A percentile compares a stretch with the other conserved stretches of the same genome.
These are phyloP conservation scores for Cantharellus cinnabarinus DNA, from an alignment of 768 basidiomycete species.

Conservation along the genomic window DNA sequence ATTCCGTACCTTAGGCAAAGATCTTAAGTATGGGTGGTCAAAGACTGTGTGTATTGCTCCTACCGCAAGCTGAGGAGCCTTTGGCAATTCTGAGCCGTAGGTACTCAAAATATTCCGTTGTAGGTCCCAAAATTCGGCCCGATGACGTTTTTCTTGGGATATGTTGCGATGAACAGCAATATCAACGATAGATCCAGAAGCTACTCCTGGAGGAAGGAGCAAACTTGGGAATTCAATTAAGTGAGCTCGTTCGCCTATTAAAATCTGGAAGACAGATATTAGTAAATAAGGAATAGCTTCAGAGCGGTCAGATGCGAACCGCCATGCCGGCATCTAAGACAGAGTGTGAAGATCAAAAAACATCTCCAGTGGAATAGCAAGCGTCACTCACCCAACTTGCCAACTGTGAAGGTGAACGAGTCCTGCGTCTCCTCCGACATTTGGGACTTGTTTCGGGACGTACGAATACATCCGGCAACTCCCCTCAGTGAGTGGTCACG, in stretches of 20 bases:
- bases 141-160: constrained; percentile 62
- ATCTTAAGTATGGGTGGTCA: not conserved
- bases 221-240: constrained; percentile 96
- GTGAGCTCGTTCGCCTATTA: constrained; percentile 84
- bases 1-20: constrained; percentile 46
- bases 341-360: not conserved
- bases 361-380: not conserved
- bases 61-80: constrained; percentile 56
- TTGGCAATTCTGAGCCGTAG: constrained; percentile 49
- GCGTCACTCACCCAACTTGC: constrained; percentile 61
- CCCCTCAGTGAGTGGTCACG: too few species aligned
- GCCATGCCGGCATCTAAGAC: constrained; percentile 78
- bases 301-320: constrained; percentile 25
- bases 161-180: constrained; percentile 85
- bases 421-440: constrained; percentile 2
- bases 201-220: constrained; percentile 76
- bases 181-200: constrained; percentile 89
- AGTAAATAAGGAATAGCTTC: not conserved
- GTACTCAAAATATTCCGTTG: constrained; percentile 60
- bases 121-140: constrained; percentile 63
- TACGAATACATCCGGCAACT: too few species aligned
- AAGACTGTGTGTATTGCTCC: constrained; percentile 9
- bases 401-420: constrained; percentile 72
- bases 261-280: constrained; percentile 32
- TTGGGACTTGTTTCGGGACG: not conserved